phyloP scores from a whole-genome alignment of 495 filamentous ascomycete genomes.

The Stereocaulon alpinum region DNA sequence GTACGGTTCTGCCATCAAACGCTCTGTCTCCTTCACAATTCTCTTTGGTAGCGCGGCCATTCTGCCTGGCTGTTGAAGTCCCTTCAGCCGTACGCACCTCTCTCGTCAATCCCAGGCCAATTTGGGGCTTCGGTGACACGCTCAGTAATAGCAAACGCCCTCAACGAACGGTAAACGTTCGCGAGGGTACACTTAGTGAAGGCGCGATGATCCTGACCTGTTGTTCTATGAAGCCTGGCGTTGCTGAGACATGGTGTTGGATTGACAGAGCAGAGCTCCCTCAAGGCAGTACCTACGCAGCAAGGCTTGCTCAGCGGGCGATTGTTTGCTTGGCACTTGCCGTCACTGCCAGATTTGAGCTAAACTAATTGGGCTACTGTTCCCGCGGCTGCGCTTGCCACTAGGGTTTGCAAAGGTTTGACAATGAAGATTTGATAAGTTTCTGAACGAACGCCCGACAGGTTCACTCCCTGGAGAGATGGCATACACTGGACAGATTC shows the following conservation, averaged over 20 bases:
- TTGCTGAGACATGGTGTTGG: no score
- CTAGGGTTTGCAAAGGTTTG: not conserved
- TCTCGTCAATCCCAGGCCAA: not conserved
- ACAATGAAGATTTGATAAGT: not conserved
- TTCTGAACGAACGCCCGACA: not conserved
- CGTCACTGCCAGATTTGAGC: not conserved
- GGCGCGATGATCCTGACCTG: not conserved
- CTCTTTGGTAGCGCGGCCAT: slow-evolving; percentile 85
- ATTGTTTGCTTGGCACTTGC: not conserved
- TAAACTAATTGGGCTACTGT: not conserved
- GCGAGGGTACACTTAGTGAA: not conserved
- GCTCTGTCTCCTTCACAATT: slow-evolving; percentile 97
- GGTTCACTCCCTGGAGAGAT: no score
- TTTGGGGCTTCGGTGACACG: not conserved
- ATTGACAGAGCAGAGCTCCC: no score
- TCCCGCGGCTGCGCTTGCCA: not conserved
- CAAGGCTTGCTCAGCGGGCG: not conserved
- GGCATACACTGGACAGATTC: no score
- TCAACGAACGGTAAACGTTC: not conserved
- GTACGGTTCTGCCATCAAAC: slow-evolving; percentile 92
- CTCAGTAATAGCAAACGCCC: not conserved
- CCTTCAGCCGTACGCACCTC: not conserved
- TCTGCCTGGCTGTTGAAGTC: not conserved
- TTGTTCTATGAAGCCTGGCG: not conserved
- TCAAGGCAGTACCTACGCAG: no score